Evolutionary conservation across 371 early-diverging fungal species (phyloP), one percentile per base, ranked within the genome.

Genomic region (Basidiobolus meristosporus): DNA sequence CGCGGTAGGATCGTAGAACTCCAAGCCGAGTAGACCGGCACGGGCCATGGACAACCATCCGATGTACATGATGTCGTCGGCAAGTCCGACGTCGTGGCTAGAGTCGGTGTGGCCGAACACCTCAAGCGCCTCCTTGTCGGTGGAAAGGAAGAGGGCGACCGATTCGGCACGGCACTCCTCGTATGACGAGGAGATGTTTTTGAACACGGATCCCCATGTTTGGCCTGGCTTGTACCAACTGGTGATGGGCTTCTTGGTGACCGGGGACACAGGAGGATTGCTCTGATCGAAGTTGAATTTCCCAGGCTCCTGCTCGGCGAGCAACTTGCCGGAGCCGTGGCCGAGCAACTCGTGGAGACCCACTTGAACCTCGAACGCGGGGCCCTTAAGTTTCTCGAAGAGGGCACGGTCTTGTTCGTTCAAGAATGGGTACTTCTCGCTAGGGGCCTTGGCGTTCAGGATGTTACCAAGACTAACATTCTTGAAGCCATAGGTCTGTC

Each of bases 161-260:
- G 60, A 52, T 45, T 75, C 76, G 29, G 76, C 76, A 36, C 76
- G 65, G 41, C 76, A 75, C 43, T 75, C 76, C 45, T 67, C 63
- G 31, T 65, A 68, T 18, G 56, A 55, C 0, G 56, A 38, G 4
- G 63, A 51, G 43, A 63, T 53, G 39, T 47, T 57, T 33, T 59
- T 57, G 47, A 74, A 72, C 6, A 60, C 43, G 0, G 68, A 65
- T n/a, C 57, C 60, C 43, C 65, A 74, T 4, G 67, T 67, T 40
- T 74, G 63, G 1, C 70, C 70, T 5, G 63, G 60, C 35, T 65
- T 68, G 54, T 74, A 74, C 68, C 69, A 74, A 0, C 63, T 48
- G 1, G 51, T 43, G 37, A 71, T 45, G 10, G 64, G 59, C 36
- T 62, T 43, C 4, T 51, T 49, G 9, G 67, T 65, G 16, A 71